Evolutionary conservation across 176 grass and related monocot species (phyloP).

Genomic region (Avena atlantica): DNA sequence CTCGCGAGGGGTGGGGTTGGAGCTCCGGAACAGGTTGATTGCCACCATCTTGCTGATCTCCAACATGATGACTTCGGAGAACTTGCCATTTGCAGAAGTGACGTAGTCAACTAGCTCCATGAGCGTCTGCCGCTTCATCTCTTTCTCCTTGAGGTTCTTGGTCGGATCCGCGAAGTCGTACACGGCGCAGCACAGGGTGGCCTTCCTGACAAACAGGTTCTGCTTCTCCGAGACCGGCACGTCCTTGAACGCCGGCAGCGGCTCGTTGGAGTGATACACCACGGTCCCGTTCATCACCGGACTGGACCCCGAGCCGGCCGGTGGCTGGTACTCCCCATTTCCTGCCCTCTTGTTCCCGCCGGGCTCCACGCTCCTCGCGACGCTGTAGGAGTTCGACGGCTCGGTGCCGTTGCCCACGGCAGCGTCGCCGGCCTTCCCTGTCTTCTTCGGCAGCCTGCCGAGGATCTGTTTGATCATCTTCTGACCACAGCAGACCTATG

Average conservation of each 20-base stretch:
- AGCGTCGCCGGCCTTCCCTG: conserved; percentile 69
- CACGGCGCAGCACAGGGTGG: conserved; percentile 72
- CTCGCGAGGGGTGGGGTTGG: conserved; percentile 68
- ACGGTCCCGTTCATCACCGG: conserved; percentile 54
- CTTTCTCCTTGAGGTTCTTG: conserved; percentile 88
- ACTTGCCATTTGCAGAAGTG: conserved; percentile 73
- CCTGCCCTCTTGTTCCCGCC: conserved; percentile 54
- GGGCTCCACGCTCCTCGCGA: conserved; percentile 59
- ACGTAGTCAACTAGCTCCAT: conserved; percentile 92
- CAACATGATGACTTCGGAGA: conserved; percentile 69
- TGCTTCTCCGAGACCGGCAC: conserved; percentile 83
- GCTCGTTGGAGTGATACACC: conserved; percentile 65
- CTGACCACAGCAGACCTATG: background rate
- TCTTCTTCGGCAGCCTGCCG: conserved; percentile 80
- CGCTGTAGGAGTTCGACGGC: conserved; percentile 66
- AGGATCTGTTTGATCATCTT: conserved; percentile 96
- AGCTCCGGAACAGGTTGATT: conserved; percentile 80
- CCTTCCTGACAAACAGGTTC: conserved; percentile 77
- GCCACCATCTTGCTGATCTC: conserved; percentile 87
- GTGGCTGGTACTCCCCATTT: conserved; percentile 56
- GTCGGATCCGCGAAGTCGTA: conserved; percentile 79
- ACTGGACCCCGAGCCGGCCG: conserved; percentile 42
- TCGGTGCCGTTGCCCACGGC: conserved; percentile 49
- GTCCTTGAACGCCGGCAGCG: conserved; percentile 83
- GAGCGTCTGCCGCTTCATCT: conserved; percentile 80